Evolutionary conservation across 2,329 filamentous ascomycete species (phyloP).

Genomic region (Dothistroma pini): DNA sequence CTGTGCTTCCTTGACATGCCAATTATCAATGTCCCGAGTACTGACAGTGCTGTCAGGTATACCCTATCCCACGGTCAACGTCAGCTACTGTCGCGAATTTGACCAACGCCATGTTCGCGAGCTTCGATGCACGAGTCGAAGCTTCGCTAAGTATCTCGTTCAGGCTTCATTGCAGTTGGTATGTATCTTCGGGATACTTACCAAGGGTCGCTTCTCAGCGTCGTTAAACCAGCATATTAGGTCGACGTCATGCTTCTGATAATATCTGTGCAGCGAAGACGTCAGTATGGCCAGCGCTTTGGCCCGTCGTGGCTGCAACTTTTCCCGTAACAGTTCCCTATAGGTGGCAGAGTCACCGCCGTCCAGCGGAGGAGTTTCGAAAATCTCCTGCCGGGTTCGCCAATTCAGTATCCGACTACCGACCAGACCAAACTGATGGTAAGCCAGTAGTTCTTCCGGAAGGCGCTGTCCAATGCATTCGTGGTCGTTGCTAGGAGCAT

Average conservation of each 20-base stretch:
- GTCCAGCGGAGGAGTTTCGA: constrained; percentile 80
- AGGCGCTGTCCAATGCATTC: constrained; percentile 87
- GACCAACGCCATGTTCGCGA: neutral
- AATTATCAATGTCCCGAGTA: constrained; percentile 49
- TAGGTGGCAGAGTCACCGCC: constrained; percentile 78
- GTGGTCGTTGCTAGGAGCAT: constrained; percentile 77
- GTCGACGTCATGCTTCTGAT: constrained; percentile 72
- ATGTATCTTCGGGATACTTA: neutral
- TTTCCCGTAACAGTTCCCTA: constrained; percentile 66
- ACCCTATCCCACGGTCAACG: constrained; percentile 4
- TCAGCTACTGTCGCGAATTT: neutral
- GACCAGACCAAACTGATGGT: constrained; percentile 78
- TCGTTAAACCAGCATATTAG: constrained; percentile 82
- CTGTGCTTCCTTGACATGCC: constrained; percentile 61
- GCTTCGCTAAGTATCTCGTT: neutral
- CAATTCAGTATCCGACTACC: constrained; percentile 75
- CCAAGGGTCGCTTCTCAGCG: constrained; percentile 53
- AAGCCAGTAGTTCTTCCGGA: constrained; percentile 85
- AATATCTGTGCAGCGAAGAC: constrained; percentile 75
- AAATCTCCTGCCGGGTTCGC: constrained; percentile 74
- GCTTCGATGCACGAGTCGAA: neutral
- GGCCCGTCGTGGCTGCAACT: constrained; percentile 70
- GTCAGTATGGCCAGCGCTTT: constrained; percentile 75
- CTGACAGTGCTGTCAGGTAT: constrained; percentile 22
- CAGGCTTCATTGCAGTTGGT: neutral